Evolutionary conservation across 257 asterid genomes (phyloP).

Genomic region (Plantago major): DNA sequence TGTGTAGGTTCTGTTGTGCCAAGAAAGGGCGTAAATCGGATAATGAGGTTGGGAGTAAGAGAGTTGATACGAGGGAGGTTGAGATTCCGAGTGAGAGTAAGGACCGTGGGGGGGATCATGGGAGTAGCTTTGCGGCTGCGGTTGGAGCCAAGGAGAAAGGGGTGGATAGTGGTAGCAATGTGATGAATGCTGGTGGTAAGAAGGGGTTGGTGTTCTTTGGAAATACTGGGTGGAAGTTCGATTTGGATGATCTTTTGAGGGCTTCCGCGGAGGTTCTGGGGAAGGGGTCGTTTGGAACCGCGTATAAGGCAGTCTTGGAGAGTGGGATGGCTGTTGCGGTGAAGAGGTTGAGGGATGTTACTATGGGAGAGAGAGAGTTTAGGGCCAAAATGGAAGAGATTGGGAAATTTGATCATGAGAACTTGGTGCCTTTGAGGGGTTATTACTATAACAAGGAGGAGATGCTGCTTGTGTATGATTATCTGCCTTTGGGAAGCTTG

Average conservation of each 20-base stretch:
- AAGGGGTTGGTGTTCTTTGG: slow-evolving; percentile 60
- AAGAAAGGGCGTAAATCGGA: slow-evolving; percentile 34
- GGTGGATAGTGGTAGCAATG: slow-evolving; percentile 21
- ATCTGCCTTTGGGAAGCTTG: slow-evolving; percentile 84
- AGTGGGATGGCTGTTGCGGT: slow-evolving; percentile 66
- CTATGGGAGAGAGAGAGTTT: slow-evolving; percentile 65
- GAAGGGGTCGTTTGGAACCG: slow-evolving; percentile 84
- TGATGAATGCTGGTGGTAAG: slow-evolving; percentile 32
- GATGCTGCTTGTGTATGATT: slow-evolving; percentile 83
- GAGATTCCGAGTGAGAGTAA: slow-evolving; percentile 34
- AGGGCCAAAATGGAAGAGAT: slow-evolving; percentile 73
- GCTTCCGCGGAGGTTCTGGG: slow-evolving; percentile 99
- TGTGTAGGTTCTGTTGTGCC: slow-evolving; percentile 35
- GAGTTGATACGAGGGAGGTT: slow-evolving; percentile 18
- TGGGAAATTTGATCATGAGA: slow-evolving; percentile 63
- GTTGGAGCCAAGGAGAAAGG: slow-evolving; percentile 39
- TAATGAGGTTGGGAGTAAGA: slow-evolving; percentile 24
- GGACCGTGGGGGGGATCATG: background rate
- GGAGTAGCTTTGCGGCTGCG: slow-evolving; percentile 43
- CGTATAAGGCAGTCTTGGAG: slow-evolving; percentile 82
- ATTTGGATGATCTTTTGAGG: slow-evolving; percentile 74
- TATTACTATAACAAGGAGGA: slow-evolving; percentile 67
- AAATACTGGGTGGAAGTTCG: slow-evolving; percentile 42
- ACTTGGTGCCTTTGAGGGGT: slow-evolving; percentile 82
- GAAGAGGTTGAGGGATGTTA: slow-evolving; percentile 79